Conservation (phyloP, 2,329 filamentous ascomycete species). For the Claviceps humidiphila region DNA sequence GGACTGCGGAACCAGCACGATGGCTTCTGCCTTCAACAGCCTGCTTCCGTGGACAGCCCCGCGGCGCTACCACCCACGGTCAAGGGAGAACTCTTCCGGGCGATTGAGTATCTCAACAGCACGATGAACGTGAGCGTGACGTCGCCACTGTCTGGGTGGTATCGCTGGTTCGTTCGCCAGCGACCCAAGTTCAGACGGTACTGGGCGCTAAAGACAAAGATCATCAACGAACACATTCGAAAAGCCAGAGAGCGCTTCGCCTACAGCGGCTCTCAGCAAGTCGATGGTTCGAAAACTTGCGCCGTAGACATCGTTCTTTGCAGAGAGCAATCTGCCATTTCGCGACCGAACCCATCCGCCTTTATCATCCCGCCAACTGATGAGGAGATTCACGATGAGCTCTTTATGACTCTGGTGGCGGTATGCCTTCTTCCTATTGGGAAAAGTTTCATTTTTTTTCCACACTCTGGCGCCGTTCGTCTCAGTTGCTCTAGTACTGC, state of each 20-base stretch:
- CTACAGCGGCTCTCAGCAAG: neutral
- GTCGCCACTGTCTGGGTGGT: neutral
- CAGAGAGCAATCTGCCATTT: neutral
- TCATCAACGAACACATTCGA: neutral
- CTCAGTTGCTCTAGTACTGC: too few relatives aligned
- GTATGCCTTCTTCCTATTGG: neutral
- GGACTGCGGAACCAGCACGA: neutral
- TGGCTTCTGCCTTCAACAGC: neutral
- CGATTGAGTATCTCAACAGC: neutral
- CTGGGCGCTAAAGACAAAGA: neutral
- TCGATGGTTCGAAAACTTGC: neutral
- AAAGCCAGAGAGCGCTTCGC: neutral
- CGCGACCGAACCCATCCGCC: neutral
- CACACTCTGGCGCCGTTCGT: too few relatives aligned
- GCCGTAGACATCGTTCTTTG: slow-evolving; percentile 5
- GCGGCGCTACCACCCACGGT: neutral
- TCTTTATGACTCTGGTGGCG: slow-evolving; percentile 9
- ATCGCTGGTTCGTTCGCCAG: neutral
- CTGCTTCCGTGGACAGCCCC: neutral
- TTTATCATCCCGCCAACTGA: neutral
- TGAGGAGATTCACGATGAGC: slow-evolving; percentile 12
- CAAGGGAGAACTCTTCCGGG: neutral
- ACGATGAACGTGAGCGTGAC: neutral
- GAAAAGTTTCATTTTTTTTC: too few relatives aligned
- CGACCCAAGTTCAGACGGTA: neutral